Evolutionary conservation across 352 stramenopile genomes (phyloP), one percentile per base, ranked within the genome.

Genomic region (Phytophthora sojae): DNA sequence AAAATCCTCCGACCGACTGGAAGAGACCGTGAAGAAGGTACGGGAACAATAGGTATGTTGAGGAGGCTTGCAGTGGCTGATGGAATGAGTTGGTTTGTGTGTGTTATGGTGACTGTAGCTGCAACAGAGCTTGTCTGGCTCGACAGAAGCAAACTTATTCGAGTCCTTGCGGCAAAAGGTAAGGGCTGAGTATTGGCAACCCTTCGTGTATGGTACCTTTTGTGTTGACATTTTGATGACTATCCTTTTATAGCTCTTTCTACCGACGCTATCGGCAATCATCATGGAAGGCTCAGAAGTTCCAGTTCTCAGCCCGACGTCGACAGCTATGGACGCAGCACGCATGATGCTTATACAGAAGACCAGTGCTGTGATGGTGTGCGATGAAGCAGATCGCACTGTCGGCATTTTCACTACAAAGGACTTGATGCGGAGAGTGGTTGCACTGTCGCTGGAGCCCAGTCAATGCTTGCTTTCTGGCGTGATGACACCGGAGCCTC

Each of bases 331-430:
- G 30, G 82, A 95, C 26, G 90, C 88, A 44, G 86, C 90, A 8
- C 76, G 89, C 30, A 67, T 96, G 37, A 96, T 96, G 90, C 75
- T 96, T 4, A 81, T 87, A 53, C 89, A 89, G 57, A 93, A 90
- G 39, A 94, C 81, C 6, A 94, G 83, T 29, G 90, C 90, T 50
- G 49, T 79, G 57, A 91, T 98, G 42, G 88, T 99, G 52, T 93
- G 99, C 47, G 95, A 98, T 53, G 85, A 94, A 58, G 76, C 85
- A 25, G 76, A 76, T 15, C 73, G 89, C 26, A 92, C 98, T 57
- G 85, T 98, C 12, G 97, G 97, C 21, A 99, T 99, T 71, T 98
- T 99, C 67, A 99, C 96, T 15, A 97, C 98, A 26, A 99, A 99
- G 71, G 97, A 99, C 78, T 85, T 99, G 75, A 98, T 99, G 95